These are phyloP conservation scores for Colletotrichum truncatum DNA, from an alignment of 2,329 filamentous ascomycete species.

Conservation along the genomic window DNA sequence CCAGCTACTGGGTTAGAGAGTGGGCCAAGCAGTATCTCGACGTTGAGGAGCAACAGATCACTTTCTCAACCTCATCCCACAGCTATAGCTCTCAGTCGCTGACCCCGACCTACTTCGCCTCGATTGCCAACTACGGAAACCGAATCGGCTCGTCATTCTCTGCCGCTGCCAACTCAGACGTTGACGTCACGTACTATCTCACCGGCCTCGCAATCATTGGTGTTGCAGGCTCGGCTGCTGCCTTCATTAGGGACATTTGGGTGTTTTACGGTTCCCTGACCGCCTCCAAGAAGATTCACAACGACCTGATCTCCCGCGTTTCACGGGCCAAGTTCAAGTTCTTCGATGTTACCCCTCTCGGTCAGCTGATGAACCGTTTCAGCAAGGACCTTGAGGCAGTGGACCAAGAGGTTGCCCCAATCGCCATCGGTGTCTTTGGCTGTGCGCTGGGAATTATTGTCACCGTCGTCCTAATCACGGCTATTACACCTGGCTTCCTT, in stretches of 20 bases:
- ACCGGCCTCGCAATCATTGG: slow-evolving; percentile 84
- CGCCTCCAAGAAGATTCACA: slow-evolving; percentile 87
- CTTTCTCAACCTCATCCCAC: slow-evolving; percentile 46
- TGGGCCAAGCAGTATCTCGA: slow-evolving; percentile 91
- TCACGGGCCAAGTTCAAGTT: slow-evolving; percentile 95
- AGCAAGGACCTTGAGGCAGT: slow-evolving; percentile 96
- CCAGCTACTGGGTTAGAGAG: slow-evolving; percentile 92
- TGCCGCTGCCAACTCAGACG: slow-evolving; percentile 55
- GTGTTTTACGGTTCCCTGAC: slow-evolving; percentile 92
- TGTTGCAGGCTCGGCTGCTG: slow-evolving; percentile 79
- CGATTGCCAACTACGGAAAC: slow-evolving; percentile 49
- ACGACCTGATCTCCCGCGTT: slow-evolving; percentile 78
- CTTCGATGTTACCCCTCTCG: slow-evolving; percentile 94
- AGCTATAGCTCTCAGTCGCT: slow-evolving; percentile 44
- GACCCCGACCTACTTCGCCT: slow-evolving; percentile 49
- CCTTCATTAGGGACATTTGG: slow-evolving; percentile 84
- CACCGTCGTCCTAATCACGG: slow-evolving; percentile 86
- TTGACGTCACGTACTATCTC: slow-evolving; percentile 87
- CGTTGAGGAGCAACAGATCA: slow-evolving; percentile 47
- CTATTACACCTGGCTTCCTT: slow-evolving; percentile 90
- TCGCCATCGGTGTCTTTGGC: slow-evolving; percentile 81
- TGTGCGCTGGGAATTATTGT: slow-evolving; percentile 76
- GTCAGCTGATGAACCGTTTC: slow-evolving; percentile 97
- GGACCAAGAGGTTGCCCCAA: slow-evolving; percentile 94
- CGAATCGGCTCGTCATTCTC: slow-evolving; percentile 42